These are phyloP conservation scores for Aspergillus awamori DNA, from an alignment of 2,329 filamentous ascomycete genomes.

Conservation along the genomic window DNA sequence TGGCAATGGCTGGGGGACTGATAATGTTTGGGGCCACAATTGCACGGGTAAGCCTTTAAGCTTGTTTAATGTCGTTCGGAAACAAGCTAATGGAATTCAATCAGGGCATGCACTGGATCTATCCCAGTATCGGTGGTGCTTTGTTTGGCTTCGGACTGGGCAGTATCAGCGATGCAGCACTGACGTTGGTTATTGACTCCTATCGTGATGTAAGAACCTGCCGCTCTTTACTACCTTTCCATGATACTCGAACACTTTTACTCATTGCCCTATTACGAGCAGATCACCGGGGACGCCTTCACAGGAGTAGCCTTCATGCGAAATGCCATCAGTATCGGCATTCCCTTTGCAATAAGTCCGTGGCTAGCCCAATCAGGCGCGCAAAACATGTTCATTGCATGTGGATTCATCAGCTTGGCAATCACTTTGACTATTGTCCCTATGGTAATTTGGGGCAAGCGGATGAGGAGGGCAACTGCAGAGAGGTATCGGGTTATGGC, in stretches of 20 bases:
- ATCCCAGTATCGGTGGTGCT: conserved; percentile 40
- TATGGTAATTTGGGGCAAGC: conserved; percentile 30
- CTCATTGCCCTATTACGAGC: no score
- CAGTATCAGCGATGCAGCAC: conserved; percentile 40
- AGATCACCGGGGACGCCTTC: conserved; percentile 29
- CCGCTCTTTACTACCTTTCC: background rate
- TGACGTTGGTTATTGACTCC: conserved; percentile 43
- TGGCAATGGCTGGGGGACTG: conserved; percentile 47
- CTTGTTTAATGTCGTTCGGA: background rate
- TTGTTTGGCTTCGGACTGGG: conserved; percentile 46
- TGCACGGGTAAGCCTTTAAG: conserved; percentile 31
- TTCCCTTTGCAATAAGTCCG: conserved; percentile 35
- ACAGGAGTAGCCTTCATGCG: conserved; percentile 36
- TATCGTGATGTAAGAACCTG: conserved; percentile 37
- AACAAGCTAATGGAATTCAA: background rate
- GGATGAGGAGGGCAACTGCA: conserved; percentile 3
- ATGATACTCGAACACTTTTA: background rate
- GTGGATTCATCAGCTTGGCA: conserved; percentile 29
- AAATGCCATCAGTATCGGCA: conserved; percentile 35
- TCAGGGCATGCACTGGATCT: conserved; percentile 51
- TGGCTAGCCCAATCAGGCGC: conserved; percentile 32
- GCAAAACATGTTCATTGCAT: conserved; percentile 32
- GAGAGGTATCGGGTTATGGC: conserved; percentile 13
- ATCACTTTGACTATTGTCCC: conserved; percentile 23
- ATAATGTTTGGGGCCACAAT: conserved; percentile 48